Evolutionary conservation across 306 rosid genomes (phyloP).

Genomic region (Vigna reflexopilosa): DNA sequence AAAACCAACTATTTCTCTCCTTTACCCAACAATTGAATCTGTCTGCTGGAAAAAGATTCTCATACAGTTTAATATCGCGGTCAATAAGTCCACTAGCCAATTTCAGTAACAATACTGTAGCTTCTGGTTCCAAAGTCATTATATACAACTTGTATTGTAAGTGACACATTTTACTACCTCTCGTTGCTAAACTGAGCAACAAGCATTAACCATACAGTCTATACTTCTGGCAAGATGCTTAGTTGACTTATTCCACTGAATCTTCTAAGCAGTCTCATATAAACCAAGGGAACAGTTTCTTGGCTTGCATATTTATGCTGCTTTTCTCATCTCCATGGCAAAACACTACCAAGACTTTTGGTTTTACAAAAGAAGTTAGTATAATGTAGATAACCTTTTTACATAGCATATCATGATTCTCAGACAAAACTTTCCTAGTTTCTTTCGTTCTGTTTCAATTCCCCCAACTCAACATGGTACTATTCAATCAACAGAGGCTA

Average conservation of each 20-base stretch:
- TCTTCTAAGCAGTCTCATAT: background rate
- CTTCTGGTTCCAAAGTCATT: conserved; percentile 16
- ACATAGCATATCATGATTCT: background rate
- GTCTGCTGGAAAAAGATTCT: conserved; percentile 1
- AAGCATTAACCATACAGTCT: background rate
- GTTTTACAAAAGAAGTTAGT: background rate
- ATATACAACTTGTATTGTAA: background rate
- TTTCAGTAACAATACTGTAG: background rate
- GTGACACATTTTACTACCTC: conserved; percentile 1
- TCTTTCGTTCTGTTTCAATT: background rate
- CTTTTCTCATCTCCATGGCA: background rate
- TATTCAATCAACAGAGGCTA: background rate
- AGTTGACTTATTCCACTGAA: conserved; percentile 4
- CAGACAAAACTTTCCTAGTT: background rate
- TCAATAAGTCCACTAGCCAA: background rate
- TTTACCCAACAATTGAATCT: background rate
- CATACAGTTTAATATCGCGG: background rate
- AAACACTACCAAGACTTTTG: background rate
- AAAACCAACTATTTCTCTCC: background rate
- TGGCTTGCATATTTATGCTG: background rate
- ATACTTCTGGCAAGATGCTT: background rate
- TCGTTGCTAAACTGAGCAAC: conserved; percentile 1
- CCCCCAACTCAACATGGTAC: background rate
- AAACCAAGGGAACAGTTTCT: background rate
- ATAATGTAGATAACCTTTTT: background rate